Percentiles rank a stretch among this genome's conserved stretches.
Conservation (phyloP, 169 alveolate species). For the Cryptosporidium sp. region DNA sequence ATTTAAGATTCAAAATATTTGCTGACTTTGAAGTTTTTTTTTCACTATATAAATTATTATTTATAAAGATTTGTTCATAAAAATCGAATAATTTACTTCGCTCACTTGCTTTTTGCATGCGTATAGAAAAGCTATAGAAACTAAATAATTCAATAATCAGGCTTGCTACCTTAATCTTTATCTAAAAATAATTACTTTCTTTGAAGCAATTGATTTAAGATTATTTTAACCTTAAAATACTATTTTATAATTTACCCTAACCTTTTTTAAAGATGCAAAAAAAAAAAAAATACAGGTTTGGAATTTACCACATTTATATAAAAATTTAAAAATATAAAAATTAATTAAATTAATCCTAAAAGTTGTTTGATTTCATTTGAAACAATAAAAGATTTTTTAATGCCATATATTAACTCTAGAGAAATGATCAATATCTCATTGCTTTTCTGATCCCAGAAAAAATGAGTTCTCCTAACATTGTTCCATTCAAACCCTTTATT, state of each 20-base stretch:
- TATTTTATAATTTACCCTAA: slow-evolving; percentile 32
- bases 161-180: not conserved
- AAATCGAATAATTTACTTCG: not conserved
- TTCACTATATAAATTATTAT: not conserved
- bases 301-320: slow-evolving; percentile 52
- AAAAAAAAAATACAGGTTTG: slow-evolving; percentile 29
- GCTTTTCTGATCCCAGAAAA: slow-evolving; percentile 17
- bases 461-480: slow-evolving; percentile 8
- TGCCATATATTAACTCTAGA: not conserved
- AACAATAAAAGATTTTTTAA: not conserved
- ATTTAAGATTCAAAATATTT: not conserved
- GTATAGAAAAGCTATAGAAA: not conserved
- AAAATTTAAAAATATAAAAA: slow-evolving; percentile 9
- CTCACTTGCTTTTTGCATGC: slow-evolving; percentile 4
- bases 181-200: not conserved
- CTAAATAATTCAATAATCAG: not conserved
- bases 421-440: not conserved
- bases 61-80: not conserved
- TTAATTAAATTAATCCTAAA: slow-evolving; percentile 12
- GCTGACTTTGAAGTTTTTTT: not conserved
- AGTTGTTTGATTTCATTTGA: slow-evolving; percentile 16
- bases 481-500: slow-evolving; percentile 57
- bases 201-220: slow-evolving; percentile 7
- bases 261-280: slow-evolving; percentile 16
- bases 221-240: not conserved